Conservation (phyloP, 257 asterid species). For the Thymus mandschuricus region DNA sequence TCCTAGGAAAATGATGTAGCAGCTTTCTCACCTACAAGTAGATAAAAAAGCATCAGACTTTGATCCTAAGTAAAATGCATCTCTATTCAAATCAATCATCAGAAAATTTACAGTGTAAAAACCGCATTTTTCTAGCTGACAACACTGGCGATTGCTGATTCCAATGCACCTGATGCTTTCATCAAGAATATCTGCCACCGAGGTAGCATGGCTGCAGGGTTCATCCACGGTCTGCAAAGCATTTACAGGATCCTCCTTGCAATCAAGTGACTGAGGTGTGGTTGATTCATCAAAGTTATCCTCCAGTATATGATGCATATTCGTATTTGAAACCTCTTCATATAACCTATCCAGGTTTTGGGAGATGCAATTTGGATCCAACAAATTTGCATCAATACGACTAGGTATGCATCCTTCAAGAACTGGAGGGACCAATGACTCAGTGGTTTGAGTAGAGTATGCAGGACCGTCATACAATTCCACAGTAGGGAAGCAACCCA, state of each 20-base stretch:
- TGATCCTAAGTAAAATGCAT: constrained; percentile 26
- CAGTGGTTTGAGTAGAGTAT: constrained; percentile 46
- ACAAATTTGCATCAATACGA: constrained; percentile 52
- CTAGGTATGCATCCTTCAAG: constrained; percentile 56
- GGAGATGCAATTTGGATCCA: constrained; percentile 47
- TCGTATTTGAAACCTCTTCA: constrained; percentile 43
- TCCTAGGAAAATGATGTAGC: constrained; percentile 94
- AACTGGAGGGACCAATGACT: constrained; percentile 52
- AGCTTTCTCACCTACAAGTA: constrained; percentile 80
- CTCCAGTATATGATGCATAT: constrained; percentile 36
- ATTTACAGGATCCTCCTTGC: constrained; percentile 42
- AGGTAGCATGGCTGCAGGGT: constrained; percentile 40
- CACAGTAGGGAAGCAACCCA: constrained; percentile 70
- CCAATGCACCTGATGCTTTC: constrained; percentile 60
- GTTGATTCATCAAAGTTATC: constrained; percentile 41
- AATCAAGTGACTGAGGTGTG: constrained; percentile 36
- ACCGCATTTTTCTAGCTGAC: constrained; percentile 76
- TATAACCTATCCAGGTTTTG: constrained; percentile 45
- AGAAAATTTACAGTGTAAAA: constrained; percentile 71
- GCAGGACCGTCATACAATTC: constrained; percentile 69
- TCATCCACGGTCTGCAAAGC: constrained; percentile 41
- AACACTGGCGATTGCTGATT: constrained; percentile 60
- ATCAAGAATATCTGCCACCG: constrained; percentile 70
- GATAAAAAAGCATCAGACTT: constrained; percentile 41
- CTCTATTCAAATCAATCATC: constrained; percentile 11